Evolutionary conservation across 192 early-diverging fungal genomes (phyloP).

Genomic region (Backusella psychrophila): DNA sequence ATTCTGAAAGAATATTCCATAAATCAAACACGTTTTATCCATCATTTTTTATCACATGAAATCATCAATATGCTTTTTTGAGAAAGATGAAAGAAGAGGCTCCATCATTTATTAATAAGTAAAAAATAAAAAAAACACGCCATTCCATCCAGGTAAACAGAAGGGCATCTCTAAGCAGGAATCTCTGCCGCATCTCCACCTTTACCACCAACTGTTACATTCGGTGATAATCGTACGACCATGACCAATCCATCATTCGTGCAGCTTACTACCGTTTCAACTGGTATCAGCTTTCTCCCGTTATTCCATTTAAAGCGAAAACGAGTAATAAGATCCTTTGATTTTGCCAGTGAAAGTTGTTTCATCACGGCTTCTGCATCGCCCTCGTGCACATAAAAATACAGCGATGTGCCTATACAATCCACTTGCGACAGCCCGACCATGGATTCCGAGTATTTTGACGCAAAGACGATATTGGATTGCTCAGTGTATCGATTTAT

Average conservation of each 20-base stretch:
- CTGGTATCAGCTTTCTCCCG: background rate
- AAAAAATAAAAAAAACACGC: too few relatives aligned
- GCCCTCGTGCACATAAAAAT: background rate
- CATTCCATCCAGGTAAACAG: too few relatives aligned
- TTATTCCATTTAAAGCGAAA: constrained; percentile 23
- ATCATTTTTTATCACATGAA: too few relatives aligned
- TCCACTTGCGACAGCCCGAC: background rate
- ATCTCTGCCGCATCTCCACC: background rate
- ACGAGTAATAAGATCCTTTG: background rate
- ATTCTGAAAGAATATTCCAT: too few relatives aligned
- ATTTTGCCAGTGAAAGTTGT: constrained; percentile 6
- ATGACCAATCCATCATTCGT: constrained; percentile 22
- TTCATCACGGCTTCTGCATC: constrained; percentile 5
- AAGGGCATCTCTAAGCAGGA: background rate
- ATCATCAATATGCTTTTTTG: too few relatives aligned
- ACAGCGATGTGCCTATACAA: constrained; percentile 6
- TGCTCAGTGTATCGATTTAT: constrained; percentile 10
- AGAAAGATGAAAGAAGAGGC: too few relatives aligned
- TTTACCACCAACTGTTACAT: background rate
- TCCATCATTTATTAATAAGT: too few relatives aligned
- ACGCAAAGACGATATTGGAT: constrained; percentile 4
- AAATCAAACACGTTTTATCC: too few relatives aligned
- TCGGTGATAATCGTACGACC: constrained; percentile 18
- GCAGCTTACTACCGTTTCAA: constrained; percentile 21
- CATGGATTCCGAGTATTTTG: background rate